Evolutionary conservation across 495 filamentous ascomycete genomes (phyloP), one percentile per base, ranked within the genome.

Genomic region (Podospora pseudopauciseta): DNA sequence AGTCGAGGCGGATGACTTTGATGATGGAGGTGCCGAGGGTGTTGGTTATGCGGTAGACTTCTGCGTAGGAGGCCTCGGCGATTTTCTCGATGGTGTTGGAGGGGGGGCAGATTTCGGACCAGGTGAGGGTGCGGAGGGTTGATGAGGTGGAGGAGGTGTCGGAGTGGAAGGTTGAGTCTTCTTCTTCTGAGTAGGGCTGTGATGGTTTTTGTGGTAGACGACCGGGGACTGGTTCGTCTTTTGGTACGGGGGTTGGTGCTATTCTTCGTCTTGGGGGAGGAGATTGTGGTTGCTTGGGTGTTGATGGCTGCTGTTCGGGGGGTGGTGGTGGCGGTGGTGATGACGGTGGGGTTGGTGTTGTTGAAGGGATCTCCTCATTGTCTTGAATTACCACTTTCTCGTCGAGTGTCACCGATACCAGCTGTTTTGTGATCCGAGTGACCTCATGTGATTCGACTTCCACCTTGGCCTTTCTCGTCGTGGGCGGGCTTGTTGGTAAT

Each of bases 51-150:
- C 87, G 85, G 74, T 89, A 91, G 11, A 91, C 87, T 74, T 91
- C 88, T 20, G 87, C 86, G 69, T 85, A 91, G 3, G 87, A 89
- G 2, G 88, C 88, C 75, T 91, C 88, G 18, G 88, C 88, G 67
- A 91, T 90, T 74, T 91, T 91, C 15, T 77, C 74, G 19, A 91
- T 81, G 30, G 75, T 66, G 72, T 85, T 82, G 39, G 79, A 76
- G 1, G 77, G 67, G 4, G 81, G 77, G 59, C 87, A 83, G 60
- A 86, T 75, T 30, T 83, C 79, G 64, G 79, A 67, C 87, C 87
- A 90, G 18, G 77, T 76, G 27, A 84, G 71, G 13, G 79, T 69
- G 27, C 76, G 76, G 23, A 83, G 68, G 58, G 67, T 73, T 16
- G 68, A 30, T 23, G 23, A 23, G 23, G 23, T 23, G 27, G 56